These are phyloP conservation scores for Pseudomonodictys pantanalensis DNA, from an alignment of 495 filamentous ascomycete genomes.

Conservation along the genomic window DNA sequence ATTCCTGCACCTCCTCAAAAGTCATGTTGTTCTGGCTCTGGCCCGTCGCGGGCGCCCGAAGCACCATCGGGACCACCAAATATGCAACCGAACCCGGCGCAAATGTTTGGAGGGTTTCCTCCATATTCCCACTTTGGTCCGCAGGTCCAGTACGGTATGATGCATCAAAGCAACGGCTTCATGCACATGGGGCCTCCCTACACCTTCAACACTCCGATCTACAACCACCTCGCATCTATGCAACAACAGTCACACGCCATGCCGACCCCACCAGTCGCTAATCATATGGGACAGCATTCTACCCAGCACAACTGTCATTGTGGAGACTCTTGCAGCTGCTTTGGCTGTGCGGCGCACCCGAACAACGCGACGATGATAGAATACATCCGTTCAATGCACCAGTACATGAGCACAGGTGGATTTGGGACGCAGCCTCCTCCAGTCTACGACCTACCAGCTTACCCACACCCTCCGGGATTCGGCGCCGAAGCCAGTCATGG, in stretches of 20 bases:
- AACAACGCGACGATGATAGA: slow-evolving; percentile 35
- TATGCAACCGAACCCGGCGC: background rate
- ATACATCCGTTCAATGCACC: slow-evolving; percentile 30
- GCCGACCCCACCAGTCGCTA: background rate
- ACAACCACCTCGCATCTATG: slow-evolving; percentile 11
- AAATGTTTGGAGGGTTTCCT: slow-evolving; percentile 1
- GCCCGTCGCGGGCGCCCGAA: background rate
- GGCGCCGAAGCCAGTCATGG: background rate
- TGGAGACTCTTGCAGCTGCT: slow-evolving; percentile 34
- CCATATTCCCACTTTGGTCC: background rate
- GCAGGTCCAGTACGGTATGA: background rate
- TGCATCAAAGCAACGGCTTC: slow-evolving; percentile 1
- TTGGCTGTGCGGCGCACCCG: slow-evolving; percentile 37
- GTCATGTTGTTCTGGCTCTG: slow-evolving; percentile 25
- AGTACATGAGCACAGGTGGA: slow-evolving; percentile 24
- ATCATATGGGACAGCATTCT: background rate
- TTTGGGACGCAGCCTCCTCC: slow-evolving; percentile 11
- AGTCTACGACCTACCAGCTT: slow-evolving; percentile 22
- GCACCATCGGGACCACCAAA: background rate
- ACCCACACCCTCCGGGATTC: slow-evolving; percentile 21
- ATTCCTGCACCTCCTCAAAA: slow-evolving; percentile 11
- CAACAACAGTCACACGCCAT: slow-evolving; percentile 11
- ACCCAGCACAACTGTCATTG: slow-evolving; percentile 35
- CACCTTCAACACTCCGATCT: slow-evolving; percentile 26
- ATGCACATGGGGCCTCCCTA: slow-evolving; percentile 6